A percentile compares a stretch with the other conserved stretches of the same genome.
Conservation (phyloP, 129 eudicot species). For the Flaveria sonorensis region DNA sequence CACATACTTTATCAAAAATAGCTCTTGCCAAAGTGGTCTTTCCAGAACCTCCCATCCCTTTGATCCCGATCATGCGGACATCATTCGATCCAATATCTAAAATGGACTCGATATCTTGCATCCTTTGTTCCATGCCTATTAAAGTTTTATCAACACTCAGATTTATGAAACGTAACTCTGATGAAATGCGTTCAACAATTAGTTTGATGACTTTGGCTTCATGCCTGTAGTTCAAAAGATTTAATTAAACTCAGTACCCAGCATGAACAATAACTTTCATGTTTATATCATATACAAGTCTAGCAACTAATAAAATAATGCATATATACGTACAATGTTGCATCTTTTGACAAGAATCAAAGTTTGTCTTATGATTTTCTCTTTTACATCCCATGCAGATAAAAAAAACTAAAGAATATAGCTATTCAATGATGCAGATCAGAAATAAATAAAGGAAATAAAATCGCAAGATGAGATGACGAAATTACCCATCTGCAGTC, state of each 20-base stretch:
- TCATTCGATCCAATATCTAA: neutral
- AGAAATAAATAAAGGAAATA: too few species aligned
- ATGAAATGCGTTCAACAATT: constrained; percentile 8
- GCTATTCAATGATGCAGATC: neutral
- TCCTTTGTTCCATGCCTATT: constrained; percentile 10
- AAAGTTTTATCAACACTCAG: neutral
- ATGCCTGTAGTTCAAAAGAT: neutral
- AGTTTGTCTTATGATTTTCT: too few species aligned
- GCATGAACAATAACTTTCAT: too few species aligned
- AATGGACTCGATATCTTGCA: neutral
- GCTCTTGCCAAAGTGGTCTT: constrained; percentile 32
- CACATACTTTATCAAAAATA: neutral
- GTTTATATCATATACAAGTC: neutral
- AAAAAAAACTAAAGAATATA: neutral
- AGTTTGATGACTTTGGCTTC: constrained; percentile 18
- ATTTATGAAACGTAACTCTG: neutral
- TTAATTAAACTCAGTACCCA: neutral
- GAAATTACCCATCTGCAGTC: constrained; percentile 24
- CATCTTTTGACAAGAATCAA: neutral
- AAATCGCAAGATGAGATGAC: neutral
- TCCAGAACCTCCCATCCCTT: constrained; percentile 30
- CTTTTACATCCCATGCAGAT: neutral
- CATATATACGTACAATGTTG: neutral
- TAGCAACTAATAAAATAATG: neutral
- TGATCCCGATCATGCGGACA: constrained; percentile 19